These are phyloP conservation scores for Schizonepeta tenuifolia DNA, from an alignment of 257 asterid genomes.

Conservation along the genomic window DNA sequence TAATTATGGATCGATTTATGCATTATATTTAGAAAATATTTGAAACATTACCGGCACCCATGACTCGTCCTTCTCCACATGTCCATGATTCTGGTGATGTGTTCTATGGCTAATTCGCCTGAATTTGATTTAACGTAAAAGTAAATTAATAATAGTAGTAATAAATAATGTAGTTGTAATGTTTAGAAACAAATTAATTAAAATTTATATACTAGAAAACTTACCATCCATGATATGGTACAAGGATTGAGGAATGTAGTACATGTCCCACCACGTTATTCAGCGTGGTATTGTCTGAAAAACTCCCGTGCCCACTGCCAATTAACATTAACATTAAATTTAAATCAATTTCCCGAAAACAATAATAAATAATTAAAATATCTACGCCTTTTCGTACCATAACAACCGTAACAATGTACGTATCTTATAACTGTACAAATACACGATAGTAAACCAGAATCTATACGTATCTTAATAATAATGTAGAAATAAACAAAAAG, in stretches of 20 bases:
- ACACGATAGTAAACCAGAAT: no score
- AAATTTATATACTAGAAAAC: no score
- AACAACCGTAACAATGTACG: background rate
- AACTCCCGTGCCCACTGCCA: conserved; percentile 80
- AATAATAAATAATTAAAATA: background rate
- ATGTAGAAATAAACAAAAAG: no score
- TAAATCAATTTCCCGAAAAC: background rate
- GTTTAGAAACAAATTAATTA: background rate
- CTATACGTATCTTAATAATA: no score
- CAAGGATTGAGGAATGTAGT: conserved; percentile 67
- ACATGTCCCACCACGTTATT: conserved; percentile 66
- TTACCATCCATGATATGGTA: conserved; percentile 73
- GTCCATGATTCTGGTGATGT: conserved; percentile 79
- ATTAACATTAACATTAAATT: background rate
- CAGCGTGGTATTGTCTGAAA: conserved; percentile 50
- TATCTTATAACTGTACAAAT: background rate
- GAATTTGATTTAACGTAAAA: background rate
- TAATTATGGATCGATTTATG: background rate
- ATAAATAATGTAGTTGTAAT: no score
- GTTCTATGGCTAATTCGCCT: conserved; percentile 79
- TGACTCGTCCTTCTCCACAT: conserved; percentile 73
- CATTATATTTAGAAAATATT: background rate
- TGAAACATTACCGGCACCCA: conserved; percentile 63
- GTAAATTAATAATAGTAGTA: background rate
- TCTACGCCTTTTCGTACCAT: background rate